Percentiles rank a stretch among this genome's conserved stretches.
These are phyloP conservation scores for Naegleria gruberi DNA, from an alignment of 208 protist species.

Conservation along the genomic window DNA sequence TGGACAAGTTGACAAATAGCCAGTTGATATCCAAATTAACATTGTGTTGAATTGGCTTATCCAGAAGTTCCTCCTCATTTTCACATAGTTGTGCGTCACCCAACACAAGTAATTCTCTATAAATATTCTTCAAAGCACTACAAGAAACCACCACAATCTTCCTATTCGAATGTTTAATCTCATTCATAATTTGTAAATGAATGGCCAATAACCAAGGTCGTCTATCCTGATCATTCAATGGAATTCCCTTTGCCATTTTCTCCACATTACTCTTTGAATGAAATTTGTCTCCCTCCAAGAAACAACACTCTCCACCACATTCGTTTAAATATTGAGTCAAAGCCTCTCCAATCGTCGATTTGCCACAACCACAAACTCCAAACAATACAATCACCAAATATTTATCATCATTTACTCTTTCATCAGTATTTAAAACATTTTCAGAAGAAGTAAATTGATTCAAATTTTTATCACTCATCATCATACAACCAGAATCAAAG, in stretches of 20 bases:
- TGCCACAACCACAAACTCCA: conserved; percentile 60
- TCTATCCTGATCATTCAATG: conserved; percentile 60
- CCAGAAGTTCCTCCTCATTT: too few species aligned
- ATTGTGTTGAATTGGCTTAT: too few species aligned
- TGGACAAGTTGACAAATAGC: too few species aligned
- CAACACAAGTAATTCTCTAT: conserved; percentile 48
- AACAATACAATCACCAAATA: conserved; percentile 57
- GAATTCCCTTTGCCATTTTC: conserved; percentile 59
- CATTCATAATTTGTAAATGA: too few species aligned
- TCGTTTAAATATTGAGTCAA: conserved; percentile 22
- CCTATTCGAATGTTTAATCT: neutral
- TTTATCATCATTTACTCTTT: too few species aligned
- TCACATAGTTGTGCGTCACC: too few species aligned
- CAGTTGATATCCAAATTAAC: too few species aligned
- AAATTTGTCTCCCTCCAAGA: conserved; percentile 61
- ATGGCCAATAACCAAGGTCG: conserved; percentile 53
- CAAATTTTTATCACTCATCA: too few species aligned
- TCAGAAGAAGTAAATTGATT: too few species aligned
- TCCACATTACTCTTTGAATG: conserved; percentile 48
- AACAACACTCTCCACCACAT: conserved; percentile 28
- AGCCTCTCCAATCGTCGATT: conserved; percentile 53
- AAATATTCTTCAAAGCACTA: conserved; percentile 51
- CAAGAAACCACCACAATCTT: conserved; percentile 51
- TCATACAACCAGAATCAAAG: too few species aligned
- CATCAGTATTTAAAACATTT: too few species aligned